Evolutionary conservation across 2,329 filamentous ascomycete species (phyloP), one percentile per base, ranked within the genome.

Genomic region (Ceratocystis alfenasii): DNA sequence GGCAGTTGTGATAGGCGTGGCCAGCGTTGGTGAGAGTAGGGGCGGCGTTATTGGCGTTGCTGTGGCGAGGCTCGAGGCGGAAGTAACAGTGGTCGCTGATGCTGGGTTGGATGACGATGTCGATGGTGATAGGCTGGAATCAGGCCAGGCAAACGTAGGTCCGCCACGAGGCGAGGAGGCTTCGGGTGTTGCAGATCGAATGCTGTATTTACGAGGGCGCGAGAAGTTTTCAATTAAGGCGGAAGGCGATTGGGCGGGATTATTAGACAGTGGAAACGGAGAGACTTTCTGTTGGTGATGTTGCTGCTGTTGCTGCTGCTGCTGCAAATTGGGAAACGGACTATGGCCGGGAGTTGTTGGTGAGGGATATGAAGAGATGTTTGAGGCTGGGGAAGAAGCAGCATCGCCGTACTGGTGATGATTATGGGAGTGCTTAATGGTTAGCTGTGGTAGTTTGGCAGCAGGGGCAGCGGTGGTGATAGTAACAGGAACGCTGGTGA

Each of bases 191-290:
- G 67, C 64, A 22, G 68, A 66, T 7, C 64, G 77, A 68, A 81
- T 76, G 71, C 82, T 84, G 48, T 77, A 74, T 68, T 82, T 82
- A 66, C 82, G 77, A 53, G 82, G 82, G 48, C 82, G 78, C n/a
- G 82, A 85, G 72, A 85, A 85, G 73, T 85, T 85, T 70, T 80
- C 79, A 59, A 82, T 75, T 59, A 72, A 71, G 69, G 75, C 74
- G 64, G 71, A 36, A 22, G 46, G 20, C 15, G 41, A 46, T 22
- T 22, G 41, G 6, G 41, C 36, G 1, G 22, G 57, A 12, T 30
- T 2, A 28, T 48, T 63, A 44, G 22, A 17, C 41, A 17, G 20
- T 36, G 30, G 59, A 7, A 41, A 33, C 4, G 36, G 1, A 45
- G 46, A 28, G 36, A 10, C 36, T 41, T 12, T n/a, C 12, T 30